These are phyloP conservation scores for Martiniozyma asiatica DNA, from an alignment of 1,139 yeast genomes.

Conservation along the genomic window DNA sequence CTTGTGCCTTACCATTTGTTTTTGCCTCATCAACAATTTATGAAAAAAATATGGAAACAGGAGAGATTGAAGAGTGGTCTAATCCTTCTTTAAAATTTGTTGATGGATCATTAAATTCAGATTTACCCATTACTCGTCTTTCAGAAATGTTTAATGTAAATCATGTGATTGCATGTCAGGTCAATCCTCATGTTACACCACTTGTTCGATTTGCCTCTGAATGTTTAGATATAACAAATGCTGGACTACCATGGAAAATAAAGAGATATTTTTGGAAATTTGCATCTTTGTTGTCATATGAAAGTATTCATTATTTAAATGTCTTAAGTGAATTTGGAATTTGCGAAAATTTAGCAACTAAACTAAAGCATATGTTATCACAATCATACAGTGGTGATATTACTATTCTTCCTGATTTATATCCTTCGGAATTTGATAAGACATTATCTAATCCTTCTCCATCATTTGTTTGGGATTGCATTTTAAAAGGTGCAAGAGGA, in stretches of 20 bases:
- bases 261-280: slow-evolving; percentile 45
- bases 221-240: slow-evolving; percentile 23
- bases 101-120: slow-evolving; percentile 94
- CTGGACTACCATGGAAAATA: slow-evolving; percentile 60
- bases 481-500: slow-evolving; percentile 76
- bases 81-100: slow-evolving; percentile 73
- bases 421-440: slow-evolving; percentile 44
- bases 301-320: slow-evolving; percentile 66
- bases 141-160: slow-evolving; percentile 96
- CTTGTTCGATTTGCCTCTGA: slow-evolving; percentile 56
- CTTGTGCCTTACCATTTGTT: slow-evolving; percentile 87
- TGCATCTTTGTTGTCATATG: slow-evolving; percentile 48
- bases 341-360: slow-evolving; percentile 59
- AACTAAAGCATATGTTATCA: slow-evolving; percentile 60
- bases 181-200: slow-evolving; percentile 92
- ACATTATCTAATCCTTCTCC: slow-evolving; percentile 73
- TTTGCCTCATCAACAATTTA: slow-evolving; percentile 79
- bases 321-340: slow-evolving; percentile 67
- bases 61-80: slow-evolving; percentile 67
- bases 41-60: slow-evolving; percentile 70
- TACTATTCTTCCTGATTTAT: slow-evolving; percentile 73
- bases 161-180: slow-evolving; percentile 94
- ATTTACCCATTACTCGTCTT: slow-evolving; percentile 76
- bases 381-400: slow-evolving; percentile 91
- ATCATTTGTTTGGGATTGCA: slow-evolving; percentile 57